Conservation (phyloP, 176 grass and related monocot genomes). For the Puccinellia tenuiflora region DNA sequence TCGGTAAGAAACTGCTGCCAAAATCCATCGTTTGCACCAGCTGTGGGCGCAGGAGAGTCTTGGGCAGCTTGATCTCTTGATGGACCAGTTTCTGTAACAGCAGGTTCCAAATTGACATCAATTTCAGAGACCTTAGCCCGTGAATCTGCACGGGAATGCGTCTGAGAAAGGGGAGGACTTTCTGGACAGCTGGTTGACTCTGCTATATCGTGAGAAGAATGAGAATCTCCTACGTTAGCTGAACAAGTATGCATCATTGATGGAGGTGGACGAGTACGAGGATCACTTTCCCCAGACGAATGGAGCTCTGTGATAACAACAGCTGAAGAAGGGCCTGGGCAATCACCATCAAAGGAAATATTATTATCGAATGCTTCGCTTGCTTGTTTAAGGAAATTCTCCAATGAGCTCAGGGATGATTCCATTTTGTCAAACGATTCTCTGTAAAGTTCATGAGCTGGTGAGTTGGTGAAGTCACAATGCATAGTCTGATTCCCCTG, state of each 20-base stretch:
- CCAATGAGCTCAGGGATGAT: conserved; percentile 76
- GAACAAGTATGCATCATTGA: conserved; percentile 41
- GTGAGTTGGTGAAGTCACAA: conserved; percentile 17
- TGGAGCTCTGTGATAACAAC: conserved; percentile 59
- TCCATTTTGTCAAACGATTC: conserved; percentile 88
- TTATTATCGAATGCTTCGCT: conserved; percentile 54
- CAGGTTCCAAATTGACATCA: conserved; percentile 86
- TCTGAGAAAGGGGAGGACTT: conserved; percentile 47
- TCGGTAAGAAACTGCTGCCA: conserved; percentile 96
- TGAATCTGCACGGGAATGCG: conserved; percentile 28
- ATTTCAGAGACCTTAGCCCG: conserved; percentile 61
- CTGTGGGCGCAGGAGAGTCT: conserved; percentile 3
- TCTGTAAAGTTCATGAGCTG: conserved; percentile 34
- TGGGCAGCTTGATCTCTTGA: conserved; percentile 38
- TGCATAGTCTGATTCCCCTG: conserved; percentile 35
- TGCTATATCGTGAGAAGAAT: conserved; percentile 48
- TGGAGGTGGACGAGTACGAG: conserved; percentile 2
- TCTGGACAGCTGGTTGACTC: conserved; percentile 58
- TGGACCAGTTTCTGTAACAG: conserved; percentile 46
- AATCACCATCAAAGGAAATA: conserved; percentile 52
- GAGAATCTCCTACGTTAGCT: conserved; percentile 40
- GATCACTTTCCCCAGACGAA: conserved; percentile 64
- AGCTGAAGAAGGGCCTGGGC: conserved; percentile 38
- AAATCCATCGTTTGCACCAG: conserved; percentile 78
- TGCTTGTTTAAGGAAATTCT: conserved; percentile 74